Conservation (phyloP, 2,329 filamentous ascomycete genomes). For the Colletotrichum sidae region DNA sequence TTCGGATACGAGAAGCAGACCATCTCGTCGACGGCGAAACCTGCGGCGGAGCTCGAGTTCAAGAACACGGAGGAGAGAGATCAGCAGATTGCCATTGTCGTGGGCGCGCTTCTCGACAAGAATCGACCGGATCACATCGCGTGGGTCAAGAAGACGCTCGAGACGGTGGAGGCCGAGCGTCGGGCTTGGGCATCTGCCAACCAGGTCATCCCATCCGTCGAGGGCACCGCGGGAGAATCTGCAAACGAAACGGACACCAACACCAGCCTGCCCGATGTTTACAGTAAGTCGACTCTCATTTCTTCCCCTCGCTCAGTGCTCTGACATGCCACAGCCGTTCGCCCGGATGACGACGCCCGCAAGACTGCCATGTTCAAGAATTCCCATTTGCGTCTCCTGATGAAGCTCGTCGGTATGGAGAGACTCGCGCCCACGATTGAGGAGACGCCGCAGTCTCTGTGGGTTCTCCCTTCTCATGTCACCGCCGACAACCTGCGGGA, state of each 20-base stretch:
- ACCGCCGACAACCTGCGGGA: slow-evolving; percentile 75
- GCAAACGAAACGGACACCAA: slow-evolving; percentile 43
- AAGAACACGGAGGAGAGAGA: slow-evolving; percentile 76
- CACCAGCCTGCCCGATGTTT: slow-evolving; percentile 48
- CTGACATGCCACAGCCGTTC: slow-evolving; percentile 62
- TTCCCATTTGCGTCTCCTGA: slow-evolving; percentile 84
- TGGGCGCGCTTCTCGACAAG: slow-evolving; percentile 83
- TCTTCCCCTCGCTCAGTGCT: slow-evolving; percentile 8
- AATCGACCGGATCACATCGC: slow-evolving; percentile 79
- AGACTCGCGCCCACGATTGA: slow-evolving; percentile 65
- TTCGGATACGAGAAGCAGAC: slow-evolving; percentile 89
- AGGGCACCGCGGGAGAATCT: slow-evolving; percentile 25
- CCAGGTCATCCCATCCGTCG: slow-evolving; percentile 64
- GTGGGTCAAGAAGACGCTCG: slow-evolving; percentile 83
- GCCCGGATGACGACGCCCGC: slow-evolving; percentile 73
- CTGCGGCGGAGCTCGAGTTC: slow-evolving; percentile 87
- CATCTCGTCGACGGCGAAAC: slow-evolving; percentile 66
- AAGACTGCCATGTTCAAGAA: slow-evolving; percentile 88
- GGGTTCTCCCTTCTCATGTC: slow-evolving; percentile 79
- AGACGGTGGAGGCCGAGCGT: slow-evolving; percentile 77
- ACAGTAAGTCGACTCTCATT: slow-evolving; percentile 57
- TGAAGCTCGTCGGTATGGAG: slow-evolving; percentile 80
- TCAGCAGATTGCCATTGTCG: slow-evolving; percentile 82
- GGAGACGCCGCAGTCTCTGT: slow-evolving; percentile 80
- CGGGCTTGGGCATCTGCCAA: slow-evolving; percentile 82